Percentiles rank a stretch among this genome's conserved stretches.
Evolutionary conservation across 2,329 filamentous ascomycete genomes (phyloP).

Genomic region (Talaromyces sp.): DNA sequence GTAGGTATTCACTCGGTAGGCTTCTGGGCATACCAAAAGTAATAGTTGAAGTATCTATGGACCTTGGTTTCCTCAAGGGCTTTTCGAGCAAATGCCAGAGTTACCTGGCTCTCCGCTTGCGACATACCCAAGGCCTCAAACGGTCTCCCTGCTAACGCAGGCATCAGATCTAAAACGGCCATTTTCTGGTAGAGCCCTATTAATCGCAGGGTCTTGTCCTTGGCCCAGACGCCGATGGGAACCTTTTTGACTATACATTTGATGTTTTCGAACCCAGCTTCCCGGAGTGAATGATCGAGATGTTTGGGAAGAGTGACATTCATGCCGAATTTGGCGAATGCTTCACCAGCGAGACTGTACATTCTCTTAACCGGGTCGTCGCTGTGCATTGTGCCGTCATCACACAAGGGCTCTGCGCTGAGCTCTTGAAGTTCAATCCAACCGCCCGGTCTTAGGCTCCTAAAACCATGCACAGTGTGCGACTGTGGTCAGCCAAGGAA

Average conservation of each 20-base stretch:
- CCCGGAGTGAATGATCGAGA: not conserved
- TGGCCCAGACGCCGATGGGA: conserved; percentile 8
- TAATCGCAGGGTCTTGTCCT: conserved; percentile 6
- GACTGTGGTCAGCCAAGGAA: conserved; percentile 44
- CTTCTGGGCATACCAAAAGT: conserved; percentile 9
- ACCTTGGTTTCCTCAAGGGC: conserved; percentile 1
- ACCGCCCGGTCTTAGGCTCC: conserved; percentile 8
- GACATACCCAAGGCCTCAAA: conserved; percentile 4
- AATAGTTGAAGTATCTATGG: conserved; percentile 8
- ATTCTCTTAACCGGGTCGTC: conserved; percentile 34
- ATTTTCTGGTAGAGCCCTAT: conserved; percentile 9
- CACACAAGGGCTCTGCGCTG: conserved; percentile 20
- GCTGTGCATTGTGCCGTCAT: conserved; percentile 27
- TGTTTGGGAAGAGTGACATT: conserved; percentile 7
- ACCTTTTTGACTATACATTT: conserved; percentile 1
- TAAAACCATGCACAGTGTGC: not conserved
- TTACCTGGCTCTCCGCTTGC: conserved; percentile 3
- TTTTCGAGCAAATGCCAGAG: conserved; percentile 3
- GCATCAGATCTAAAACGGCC: conserved; percentile 6
- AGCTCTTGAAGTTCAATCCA: conserved; percentile 8
- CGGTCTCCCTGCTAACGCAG: not conserved
- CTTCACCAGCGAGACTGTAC: conserved; percentile 1
- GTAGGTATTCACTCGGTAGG: not conserved
- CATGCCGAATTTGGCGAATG: conserved; percentile 9
- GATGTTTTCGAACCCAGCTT: conserved; percentile 6